Base-by-base conservation (phyloP, 2,329 filamentous ascomycete genomes). In the Botrytis byssoidea region DNA sequence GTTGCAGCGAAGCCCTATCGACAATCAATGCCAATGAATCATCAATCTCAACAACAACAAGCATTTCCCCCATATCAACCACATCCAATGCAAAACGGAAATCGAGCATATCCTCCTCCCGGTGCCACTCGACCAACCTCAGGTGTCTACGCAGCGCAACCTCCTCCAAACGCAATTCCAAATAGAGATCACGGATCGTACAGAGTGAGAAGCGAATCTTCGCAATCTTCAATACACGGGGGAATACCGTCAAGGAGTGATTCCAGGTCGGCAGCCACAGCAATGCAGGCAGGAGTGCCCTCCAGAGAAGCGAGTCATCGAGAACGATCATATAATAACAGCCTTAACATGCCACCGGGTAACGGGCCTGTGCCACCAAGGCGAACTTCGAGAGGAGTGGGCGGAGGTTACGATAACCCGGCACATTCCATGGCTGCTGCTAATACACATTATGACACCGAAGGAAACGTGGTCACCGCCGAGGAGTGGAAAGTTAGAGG, bases 401-500 rank as follows among this genome's bases (percentile, higher is more conserved):
- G 87, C 57, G 87, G 88, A 75, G 87, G 87, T 40, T 88, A 88
- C 77, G 81, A 85, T 69, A 46, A 72, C 37, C 63, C 65, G 59
- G 69, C 66, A 57, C 73, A 76, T 77, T 77, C 75, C 59, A 77
- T 70, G 57, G 81, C 77, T 71, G 81, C 78, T 8, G 71, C 80
- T 22, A 74, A 82, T 12, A 81, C 83, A 6, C 83, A 87, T 10
- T 90, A 91, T 80, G 84, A 83, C 40, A 77, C 86, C 57, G 89
- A 91, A 77, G 87, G 87, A 70, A 88, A 87, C 0, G 86, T 85
- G 76, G 84, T 86, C 51, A 78, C 91, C 79, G 95, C 90, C 78
- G 95, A 98, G 79, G 95, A 98, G 76, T 98, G 96, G 96, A 93
- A 97, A 83, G 95, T 99, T 60, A 91, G 92, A 75, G 96, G 96